Percentiles rank a stretch among this genome's conserved stretches.
Conservation (phyloP, 148 eudicot genomes). For the Heliamphora exappendiculata region DNA sequence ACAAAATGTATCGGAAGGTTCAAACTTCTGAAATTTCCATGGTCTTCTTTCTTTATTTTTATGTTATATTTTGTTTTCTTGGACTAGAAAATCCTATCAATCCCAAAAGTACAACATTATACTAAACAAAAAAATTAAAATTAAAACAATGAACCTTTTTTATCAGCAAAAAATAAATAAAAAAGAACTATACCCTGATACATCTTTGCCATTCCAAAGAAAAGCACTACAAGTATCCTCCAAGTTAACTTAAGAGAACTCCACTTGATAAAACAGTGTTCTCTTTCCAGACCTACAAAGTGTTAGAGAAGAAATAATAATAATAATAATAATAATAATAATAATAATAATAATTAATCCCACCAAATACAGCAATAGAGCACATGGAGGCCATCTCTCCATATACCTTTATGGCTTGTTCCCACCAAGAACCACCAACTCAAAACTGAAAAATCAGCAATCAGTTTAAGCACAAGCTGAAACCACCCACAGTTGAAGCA, state of each 20-base stretch:
- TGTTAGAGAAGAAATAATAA: background rate
- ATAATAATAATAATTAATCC: too few relatives aligned
- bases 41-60: background rate
- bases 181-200: background rate
- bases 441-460: too few relatives aligned
- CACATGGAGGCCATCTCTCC: background rate
- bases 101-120: too few relatives aligned
- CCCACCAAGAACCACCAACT: background rate
- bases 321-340: too few relatives aligned
- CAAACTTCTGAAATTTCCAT: background rate
- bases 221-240: background rate
- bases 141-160: too few relatives aligned
- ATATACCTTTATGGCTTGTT: background rate
- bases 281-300: background rate
- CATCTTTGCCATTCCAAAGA: background rate
- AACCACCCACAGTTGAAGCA: too few relatives aligned
- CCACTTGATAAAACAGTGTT: background rate
- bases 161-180: too few relatives aligned
- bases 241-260: background rate
- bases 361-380: background rate
- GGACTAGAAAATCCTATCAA: too few relatives aligned
- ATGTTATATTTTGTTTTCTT: too few relatives aligned
- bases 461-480: too few relatives aligned
- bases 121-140: too few relatives aligned
- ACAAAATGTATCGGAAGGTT: background rate